Percentiles rank a stretch among this genome's conserved stretches.
Conservation (phyloP, 176 grass and related monocot genomes). For the Cenchrus fungigraminus region DNA sequence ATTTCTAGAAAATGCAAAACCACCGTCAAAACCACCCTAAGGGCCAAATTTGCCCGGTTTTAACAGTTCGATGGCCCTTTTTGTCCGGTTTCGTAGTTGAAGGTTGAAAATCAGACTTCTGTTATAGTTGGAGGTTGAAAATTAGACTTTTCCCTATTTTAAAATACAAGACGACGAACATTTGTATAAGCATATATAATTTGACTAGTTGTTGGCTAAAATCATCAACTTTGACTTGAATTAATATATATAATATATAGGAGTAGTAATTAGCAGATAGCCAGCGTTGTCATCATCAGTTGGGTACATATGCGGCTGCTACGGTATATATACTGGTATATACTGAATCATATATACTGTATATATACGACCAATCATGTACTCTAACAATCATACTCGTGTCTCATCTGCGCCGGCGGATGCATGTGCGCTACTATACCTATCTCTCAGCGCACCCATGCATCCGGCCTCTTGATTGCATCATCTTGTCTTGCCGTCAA, state of each 20-base stretch:
- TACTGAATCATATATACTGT: neutral
- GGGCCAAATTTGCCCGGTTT: no score
- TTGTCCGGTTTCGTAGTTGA: no score
- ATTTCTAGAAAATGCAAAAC: no score
- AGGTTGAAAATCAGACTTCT: no score
- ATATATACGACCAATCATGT: neutral
- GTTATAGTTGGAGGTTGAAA: no score
- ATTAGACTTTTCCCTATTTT: no score
- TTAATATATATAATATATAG: neutral
- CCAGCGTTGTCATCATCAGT: neutral
- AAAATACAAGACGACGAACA: neutral
- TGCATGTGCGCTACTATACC: neutral
- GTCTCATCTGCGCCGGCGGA: conserved; percentile 1
- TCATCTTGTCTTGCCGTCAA: neutral
- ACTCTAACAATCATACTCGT: neutral
- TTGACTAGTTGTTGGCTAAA: neutral
- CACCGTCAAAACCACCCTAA: no score
- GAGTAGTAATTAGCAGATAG: neutral
- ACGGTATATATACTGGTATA: neutral
- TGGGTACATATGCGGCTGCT: neutral
- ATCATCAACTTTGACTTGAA: neutral
- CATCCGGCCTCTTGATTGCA: neutral
- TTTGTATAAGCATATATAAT: neutral
- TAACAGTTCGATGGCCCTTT: no score
- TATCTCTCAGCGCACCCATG: neutral